Conservation (phyloP, 2,329 filamentous ascomycete genomes). For the Paecilomyces formosus region DNA sequence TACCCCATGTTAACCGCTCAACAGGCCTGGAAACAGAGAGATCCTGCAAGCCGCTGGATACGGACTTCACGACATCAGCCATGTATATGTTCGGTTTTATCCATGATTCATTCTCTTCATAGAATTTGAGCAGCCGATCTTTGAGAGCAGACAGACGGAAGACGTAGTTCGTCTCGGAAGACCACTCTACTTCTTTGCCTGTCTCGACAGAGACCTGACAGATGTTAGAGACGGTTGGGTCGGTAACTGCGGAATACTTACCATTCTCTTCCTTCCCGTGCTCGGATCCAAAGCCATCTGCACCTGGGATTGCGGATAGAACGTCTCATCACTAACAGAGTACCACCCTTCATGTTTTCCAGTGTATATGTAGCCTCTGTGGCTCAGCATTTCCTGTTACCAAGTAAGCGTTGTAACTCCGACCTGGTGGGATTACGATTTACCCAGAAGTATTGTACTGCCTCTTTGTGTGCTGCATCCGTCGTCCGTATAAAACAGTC, state of each 20-base stretch:
- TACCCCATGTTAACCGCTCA: conserved; percentile 75
- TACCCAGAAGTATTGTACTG: conserved; percentile 85
- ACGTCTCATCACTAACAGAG: conserved; percentile 91
- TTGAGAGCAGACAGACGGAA: conserved; percentile 81
- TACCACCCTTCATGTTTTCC: conserved; percentile 93
- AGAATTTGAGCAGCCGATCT: conserved; percentile 72
- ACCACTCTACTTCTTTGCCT: conserved; percentile 90
- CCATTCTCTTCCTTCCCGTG: conserved; percentile 77
- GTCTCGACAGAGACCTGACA: conserved; percentile 65
- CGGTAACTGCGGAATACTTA: conserved; percentile 16
- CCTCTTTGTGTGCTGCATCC: conserved; percentile 69
- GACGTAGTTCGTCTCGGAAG: conserved; percentile 87
- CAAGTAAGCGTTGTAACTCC: conserved; percentile 7
- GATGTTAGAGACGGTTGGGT: conserved; percentile 6
- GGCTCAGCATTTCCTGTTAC: conserved; percentile 57
- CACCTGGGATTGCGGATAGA: conserved; percentile 73
- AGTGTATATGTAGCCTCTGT: conserved; percentile 72
- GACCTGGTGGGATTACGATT: conserved; percentile 2
- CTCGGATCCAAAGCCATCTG: conserved; percentile 67
- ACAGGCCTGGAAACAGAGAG: conserved; percentile 80
- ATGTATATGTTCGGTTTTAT: conserved; percentile 66
- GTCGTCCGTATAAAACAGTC: conserved; percentile 93
- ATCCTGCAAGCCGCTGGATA: conserved; percentile 71
- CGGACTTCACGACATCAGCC: conserved; percentile 70
- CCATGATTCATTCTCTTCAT: conserved; percentile 67